Conservation (phyloP, 106 monocot species). For the Triglochin maritima region DNA sequence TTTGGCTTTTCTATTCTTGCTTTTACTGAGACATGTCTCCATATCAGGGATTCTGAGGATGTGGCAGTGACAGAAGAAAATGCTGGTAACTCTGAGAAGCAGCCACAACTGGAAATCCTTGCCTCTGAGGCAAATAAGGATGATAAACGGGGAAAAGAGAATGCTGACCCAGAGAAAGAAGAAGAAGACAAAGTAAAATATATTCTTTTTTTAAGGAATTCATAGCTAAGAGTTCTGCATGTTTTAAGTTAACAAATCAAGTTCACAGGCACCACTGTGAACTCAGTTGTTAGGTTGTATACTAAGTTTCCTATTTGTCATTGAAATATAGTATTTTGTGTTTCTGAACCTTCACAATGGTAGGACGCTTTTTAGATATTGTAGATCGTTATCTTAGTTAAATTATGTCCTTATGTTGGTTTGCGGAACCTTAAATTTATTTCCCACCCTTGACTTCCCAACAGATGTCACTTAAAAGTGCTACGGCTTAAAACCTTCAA, state of each 20-base stretch:
- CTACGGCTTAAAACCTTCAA: no score
- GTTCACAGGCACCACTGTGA: not conserved
- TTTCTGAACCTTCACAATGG: no score
- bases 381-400: no score
- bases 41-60: constrained; percentile 30
- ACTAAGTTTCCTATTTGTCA: no score
- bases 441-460: no score
- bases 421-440: no score
- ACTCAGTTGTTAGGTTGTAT: no score
- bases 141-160: not conserved
- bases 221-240: not conserved
- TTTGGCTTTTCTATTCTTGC: not conserved
- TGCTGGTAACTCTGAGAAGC: constrained; percentile 23
- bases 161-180: constrained; percentile 8
- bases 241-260: not conserved
- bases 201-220: not conserved
- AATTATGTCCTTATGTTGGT: no score
- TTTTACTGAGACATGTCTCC: not conserved
- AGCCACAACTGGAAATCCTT: not conserved
- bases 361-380: no score
- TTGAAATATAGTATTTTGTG: no score
- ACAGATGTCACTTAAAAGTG: no score
- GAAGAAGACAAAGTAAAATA: constrained; percentile 15
- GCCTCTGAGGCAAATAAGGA: constrained; percentile 3
- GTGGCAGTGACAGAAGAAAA: constrained; percentile 17